These are phyloP conservation scores for Pseudonectria buxi DNA, from an alignment of 2,329 filamentous ascomycete species.

Conservation along the genomic window DNA sequence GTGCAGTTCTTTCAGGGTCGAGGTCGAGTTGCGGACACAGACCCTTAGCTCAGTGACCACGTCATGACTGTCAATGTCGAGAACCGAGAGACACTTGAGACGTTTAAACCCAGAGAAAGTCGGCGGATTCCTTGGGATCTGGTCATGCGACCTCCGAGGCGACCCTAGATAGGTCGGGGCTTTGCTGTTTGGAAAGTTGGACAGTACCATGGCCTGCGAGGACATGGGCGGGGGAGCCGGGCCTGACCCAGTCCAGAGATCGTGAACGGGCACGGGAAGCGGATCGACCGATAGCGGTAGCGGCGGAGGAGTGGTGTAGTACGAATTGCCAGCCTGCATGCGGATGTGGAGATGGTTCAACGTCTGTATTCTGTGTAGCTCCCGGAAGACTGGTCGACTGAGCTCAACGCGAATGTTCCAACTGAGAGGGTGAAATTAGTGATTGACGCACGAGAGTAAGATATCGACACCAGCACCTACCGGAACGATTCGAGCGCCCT, in stretches of 20 bases:
- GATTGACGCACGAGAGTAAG: neutral
- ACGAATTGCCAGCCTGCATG: conserved; percentile 50
- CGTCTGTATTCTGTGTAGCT: conserved; percentile 46
- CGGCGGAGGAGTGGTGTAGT: conserved; percentile 44
- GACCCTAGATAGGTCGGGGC: no score
- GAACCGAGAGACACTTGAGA: conserved; percentile 45
- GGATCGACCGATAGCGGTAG: conserved; percentile 30
- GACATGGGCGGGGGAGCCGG: conserved; percentile 16
- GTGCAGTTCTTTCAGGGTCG: conserved; percentile 47
- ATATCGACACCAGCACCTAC: conserved; percentile 29
- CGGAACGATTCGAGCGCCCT: conserved; percentile 49
- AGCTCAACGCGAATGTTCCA: conserved; percentile 62
- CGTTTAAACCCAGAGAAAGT: conserved; percentile 52
- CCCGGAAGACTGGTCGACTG: conserved; percentile 49
- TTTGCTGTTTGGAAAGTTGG: conserved; percentile 28
- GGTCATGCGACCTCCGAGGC: conserved; percentile 12
- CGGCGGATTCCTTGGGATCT: conserved; percentile 34
- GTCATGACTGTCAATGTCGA: conserved; percentile 56
- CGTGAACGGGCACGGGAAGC: conserved; percentile 26
- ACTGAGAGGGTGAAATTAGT: conserved; percentile 25
- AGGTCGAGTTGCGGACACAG: conserved; percentile 48
- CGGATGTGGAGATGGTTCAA: conserved; percentile 51
- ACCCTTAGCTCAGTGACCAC: conserved; percentile 48
- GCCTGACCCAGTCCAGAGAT: conserved; percentile 23
- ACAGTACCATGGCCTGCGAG: conserved; percentile 23